phyloP scores from a whole-genome alignment of 2,329 filamentous ascomycete species.

The Xylariaceae sp. region DNA sequence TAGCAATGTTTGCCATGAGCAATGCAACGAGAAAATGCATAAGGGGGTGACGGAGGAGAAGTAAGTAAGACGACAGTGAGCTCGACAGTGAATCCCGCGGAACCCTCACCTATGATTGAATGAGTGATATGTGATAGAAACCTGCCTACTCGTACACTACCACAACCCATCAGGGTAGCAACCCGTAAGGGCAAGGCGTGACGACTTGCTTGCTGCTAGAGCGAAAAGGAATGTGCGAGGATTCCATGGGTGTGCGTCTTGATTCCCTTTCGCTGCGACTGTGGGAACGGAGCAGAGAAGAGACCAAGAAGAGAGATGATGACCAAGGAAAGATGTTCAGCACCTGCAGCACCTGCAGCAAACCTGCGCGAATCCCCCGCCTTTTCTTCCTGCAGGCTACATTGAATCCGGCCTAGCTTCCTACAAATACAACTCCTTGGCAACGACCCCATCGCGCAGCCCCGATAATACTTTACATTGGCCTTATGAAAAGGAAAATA shows the following conservation, averaged over 20 bases:
- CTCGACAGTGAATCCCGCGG: neutral
- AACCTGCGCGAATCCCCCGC: slow-evolving; percentile 29
- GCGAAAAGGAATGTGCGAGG: neutral
- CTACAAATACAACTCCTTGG: slow-evolving; percentile 13
- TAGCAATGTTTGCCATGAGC: neutral
- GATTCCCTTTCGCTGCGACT: slow-evolving; percentile 2
- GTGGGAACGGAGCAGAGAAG: slow-evolving; percentile 2
- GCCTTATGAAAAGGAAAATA: slow-evolving; percentile 9
- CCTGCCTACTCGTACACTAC: neutral
- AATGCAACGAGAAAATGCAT: neutral
- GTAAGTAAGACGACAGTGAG: slow-evolving; percentile 3
- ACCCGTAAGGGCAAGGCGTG: slow-evolving; percentile 10
- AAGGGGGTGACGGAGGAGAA: neutral
- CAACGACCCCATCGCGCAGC: slow-evolving; percentile 13
- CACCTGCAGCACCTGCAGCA: slow-evolving; percentile 26
- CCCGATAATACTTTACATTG: neutral
- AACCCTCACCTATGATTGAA: too few species aligned
- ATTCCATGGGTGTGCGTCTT: too few species aligned
- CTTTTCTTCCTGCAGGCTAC: slow-evolving; percentile 27
- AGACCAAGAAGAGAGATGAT: neutral
- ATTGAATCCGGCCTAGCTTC: slow-evolving; percentile 29
- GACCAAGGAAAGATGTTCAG: slow-evolving; percentile 13
- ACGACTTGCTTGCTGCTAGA: slow-evolving; percentile 6
- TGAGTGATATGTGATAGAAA: too few species aligned
- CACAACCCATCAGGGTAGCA: slow-evolving; percentile 16